Conservation (phyloP, 2,329 filamentous ascomycete species). For the Emergomyces africanus region DNA sequence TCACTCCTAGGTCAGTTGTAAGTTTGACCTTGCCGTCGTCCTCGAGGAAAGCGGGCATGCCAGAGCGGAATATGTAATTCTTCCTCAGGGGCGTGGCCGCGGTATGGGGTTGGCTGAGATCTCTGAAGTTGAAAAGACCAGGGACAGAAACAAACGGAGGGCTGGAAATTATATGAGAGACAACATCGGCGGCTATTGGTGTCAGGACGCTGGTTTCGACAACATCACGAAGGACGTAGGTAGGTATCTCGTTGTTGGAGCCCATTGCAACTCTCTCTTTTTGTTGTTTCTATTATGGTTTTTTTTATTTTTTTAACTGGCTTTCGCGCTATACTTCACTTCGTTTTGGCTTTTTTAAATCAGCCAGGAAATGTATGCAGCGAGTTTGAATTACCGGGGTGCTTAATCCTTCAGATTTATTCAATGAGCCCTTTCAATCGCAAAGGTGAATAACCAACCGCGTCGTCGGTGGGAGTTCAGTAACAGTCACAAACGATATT, state of each 20-base stretch:
- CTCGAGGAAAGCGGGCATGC: conserved; percentile 50
- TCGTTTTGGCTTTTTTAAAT: background rate
- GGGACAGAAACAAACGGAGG: conserved; percentile 22
- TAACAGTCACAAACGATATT: too few relatives aligned
- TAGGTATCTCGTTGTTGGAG: background rate
- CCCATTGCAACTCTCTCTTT: background rate
- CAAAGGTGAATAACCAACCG: background rate
- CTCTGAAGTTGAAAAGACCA: conserved; percentile 55
- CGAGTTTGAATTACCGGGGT: background rate
- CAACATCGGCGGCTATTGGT: conserved; percentile 1
- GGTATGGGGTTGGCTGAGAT: conserved; percentile 43
- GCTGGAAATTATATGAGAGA: conserved; percentile 2
- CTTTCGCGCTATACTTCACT: background rate
- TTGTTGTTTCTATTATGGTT: too few relatives aligned
- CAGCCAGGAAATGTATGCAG: background rate
- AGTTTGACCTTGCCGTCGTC: conserved; percentile 41
- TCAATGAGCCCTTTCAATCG: background rate
- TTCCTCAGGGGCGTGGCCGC: conserved; percentile 14
- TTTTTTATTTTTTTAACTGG: background rate
- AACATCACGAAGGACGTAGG: conserved; percentile 3
- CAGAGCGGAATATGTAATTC: conserved; percentile 53
- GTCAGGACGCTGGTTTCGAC: conserved; percentile 6
- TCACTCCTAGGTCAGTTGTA: conserved; percentile 41
- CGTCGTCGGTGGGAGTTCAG: background rate
- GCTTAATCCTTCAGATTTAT: background rate